These are phyloP conservation scores for Zanthoxylum bungeanum DNA, from an alignment of 345 rosid genomes.

Conservation along the genomic window DNA sequence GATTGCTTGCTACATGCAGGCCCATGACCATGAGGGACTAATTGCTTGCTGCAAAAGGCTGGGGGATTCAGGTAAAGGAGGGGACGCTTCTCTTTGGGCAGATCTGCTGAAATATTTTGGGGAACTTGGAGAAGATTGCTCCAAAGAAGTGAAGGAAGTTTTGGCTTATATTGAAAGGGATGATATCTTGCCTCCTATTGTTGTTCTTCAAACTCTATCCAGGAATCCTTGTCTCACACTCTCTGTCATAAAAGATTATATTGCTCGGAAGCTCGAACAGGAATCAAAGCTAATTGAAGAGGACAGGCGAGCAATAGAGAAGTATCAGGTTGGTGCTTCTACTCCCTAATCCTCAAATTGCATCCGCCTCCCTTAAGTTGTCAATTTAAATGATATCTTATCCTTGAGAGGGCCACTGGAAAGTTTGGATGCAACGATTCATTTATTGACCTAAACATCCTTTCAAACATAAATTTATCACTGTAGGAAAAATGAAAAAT, in stretches of 20 bases:
- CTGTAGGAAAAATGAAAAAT: neutral
- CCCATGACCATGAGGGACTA: slow-evolving; percentile 90
- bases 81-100: slow-evolving; percentile 97
- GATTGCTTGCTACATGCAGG: slow-evolving; percentile 97
- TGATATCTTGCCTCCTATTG: slow-evolving; percentile 93
- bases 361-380: neutral
- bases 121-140: slow-evolving; percentile 97
- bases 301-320: slow-evolving; percentile 85
- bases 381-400: neutral
- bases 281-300: slow-evolving; percentile 93
- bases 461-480: neutral
- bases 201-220: slow-evolving; percentile 88
- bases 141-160: slow-evolving; percentile 94
- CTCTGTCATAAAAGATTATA: slow-evolving; percentile 92
- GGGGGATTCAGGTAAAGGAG: slow-evolving; percentile 89
- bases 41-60: slow-evolving; percentile 94
- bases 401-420: neutral
- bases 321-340: slow-evolving; percentile 70
- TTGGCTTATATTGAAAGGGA: slow-evolving; percentile 86
- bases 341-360: neutral
- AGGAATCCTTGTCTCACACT: slow-evolving; percentile 95
- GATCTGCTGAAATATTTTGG: slow-evolving; percentile 97
- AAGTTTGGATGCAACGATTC: neutral
- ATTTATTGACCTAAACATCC: neutral
- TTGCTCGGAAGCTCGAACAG: slow-evolving; percentile 93